Conservation (phyloP, 2,329 filamentous ascomycete species). For the Zarea fungicola region DNA sequence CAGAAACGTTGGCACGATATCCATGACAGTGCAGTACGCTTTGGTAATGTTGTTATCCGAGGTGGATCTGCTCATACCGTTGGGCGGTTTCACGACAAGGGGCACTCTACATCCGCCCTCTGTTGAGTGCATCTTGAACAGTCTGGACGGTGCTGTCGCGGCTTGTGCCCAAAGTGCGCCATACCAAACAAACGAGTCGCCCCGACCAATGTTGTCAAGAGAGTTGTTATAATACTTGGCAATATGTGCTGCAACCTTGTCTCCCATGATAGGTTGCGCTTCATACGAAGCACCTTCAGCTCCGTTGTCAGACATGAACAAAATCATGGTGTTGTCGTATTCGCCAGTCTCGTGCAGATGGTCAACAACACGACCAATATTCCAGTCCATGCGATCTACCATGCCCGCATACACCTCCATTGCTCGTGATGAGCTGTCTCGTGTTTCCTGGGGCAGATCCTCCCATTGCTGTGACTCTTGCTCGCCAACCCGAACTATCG, state of each 20-base stretch:
- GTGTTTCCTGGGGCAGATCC: slow-evolving; percentile 40
- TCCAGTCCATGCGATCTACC: slow-evolving; percentile 57
- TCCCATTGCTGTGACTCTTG: slow-evolving; percentile 42
- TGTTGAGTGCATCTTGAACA: slow-evolving; percentile 37
- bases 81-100: slow-evolving; percentile 34
- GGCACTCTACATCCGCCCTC: slow-evolving; percentile 49
- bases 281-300: slow-evolving; percentile 56
- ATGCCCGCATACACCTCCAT: slow-evolving; percentile 62
- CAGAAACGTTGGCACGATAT: slow-evolving; percentile 35
- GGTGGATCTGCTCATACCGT: not conserved
- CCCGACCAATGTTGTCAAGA: slow-evolving; percentile 49
- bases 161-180: slow-evolving; percentile 47
- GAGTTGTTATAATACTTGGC: slow-evolving; percentile 45
- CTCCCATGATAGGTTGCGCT: slow-evolving; percentile 51
- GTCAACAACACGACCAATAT: slow-evolving; percentile 54
- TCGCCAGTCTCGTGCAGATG: slow-evolving; percentile 52
- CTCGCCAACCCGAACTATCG: slow-evolving; percentile 39
- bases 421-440: slow-evolving; percentile 42
- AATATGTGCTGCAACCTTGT: slow-evolving; percentile 45
- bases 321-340: slow-evolving; percentile 58
- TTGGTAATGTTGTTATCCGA: not conserved
- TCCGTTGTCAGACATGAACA: slow-evolving; percentile 60
- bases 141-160: slow-evolving; percentile 31
- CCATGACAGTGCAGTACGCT: slow-evolving; percentile 38
- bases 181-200: slow-evolving; percentile 54